Evolutionary conservation across 2,329 filamentous ascomycete species (phyloP).

Genomic region (Fusarium miscanthi): DNA sequence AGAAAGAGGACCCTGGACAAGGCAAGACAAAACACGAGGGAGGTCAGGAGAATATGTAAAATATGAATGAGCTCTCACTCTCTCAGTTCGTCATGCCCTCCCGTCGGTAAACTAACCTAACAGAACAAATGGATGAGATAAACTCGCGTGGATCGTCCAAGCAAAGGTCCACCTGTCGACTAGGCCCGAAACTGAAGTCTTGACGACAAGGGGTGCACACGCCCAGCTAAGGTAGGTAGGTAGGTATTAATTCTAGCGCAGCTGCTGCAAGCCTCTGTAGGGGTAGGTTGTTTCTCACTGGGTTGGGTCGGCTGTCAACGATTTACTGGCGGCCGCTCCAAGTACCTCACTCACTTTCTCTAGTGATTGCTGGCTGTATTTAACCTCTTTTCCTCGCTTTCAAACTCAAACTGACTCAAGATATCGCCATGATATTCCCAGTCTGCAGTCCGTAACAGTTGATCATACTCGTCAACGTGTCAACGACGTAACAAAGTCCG

Average conservation of each 20-base stretch:
- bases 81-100: conserved; percentile 20
- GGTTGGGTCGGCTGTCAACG: conserved; percentile 5
- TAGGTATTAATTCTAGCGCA: conserved; percentile 19
- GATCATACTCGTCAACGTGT: background rate
- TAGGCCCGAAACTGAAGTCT: conserved; percentile 32
- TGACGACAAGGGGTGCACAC: conserved; percentile 25
- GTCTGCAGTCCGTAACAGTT: background rate
- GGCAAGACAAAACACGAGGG: conserved; percentile 12
- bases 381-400: background rate
- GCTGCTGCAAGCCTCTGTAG: conserved; percentile 23
- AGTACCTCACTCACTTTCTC: background rate
- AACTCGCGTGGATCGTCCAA: conserved; percentile 31
- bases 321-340: conserved; percentile 29
- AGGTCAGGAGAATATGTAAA: conserved; percentile 30
- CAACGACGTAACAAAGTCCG: conserved; percentile 14
- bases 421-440: background rate
- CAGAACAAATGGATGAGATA: conserved; percentile 32
- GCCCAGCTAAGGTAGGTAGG: background rate
- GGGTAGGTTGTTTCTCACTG: conserved; percentile 12
- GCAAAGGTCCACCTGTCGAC: conserved; percentile 11
- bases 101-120: background rate
- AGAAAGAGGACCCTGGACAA: background rate
- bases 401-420: conserved; percentile 9
- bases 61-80: conserved; percentile 15
- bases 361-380: background rate